Evolutionary conservation across 2,329 filamentous ascomycete genomes (phyloP), one percentile per base, ranked within the genome.

Genomic region (Penicillium sp.): DNA sequence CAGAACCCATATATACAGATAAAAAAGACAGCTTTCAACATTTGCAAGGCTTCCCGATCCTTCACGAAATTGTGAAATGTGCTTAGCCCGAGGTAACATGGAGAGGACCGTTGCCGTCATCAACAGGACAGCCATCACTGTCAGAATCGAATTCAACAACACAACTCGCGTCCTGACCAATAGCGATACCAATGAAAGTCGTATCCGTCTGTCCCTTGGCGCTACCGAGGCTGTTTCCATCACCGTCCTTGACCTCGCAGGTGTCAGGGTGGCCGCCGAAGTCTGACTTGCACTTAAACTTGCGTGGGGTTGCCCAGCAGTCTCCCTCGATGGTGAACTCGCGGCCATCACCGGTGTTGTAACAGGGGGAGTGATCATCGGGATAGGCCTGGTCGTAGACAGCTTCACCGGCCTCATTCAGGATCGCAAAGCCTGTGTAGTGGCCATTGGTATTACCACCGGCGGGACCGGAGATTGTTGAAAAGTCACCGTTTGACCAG

Each of bases 311-410:
- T 17, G 37, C 46, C 60, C 60, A 62, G 47, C 58, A 62, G 27
- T 61, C 60, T 9, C 58, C 58, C 50, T 62, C 58, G 6, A 67
- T 61, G 13, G 58, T 62, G 25, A 61, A 62, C 17, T 55, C 54
- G 27, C 58, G 60, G 50, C 58, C 58, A 8, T 52, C 56, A 8
- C 41, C 56, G 9, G 53, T 61, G 31, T 60, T 62, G 37, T 62
- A 62, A 42, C 60, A 62, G 15, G 58, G 60, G 1, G 56, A 37
- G 35, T 61, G 60, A 25, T 59, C 29, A 2, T 54, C 60, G 8
- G 60, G 60, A 43, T 47, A 58, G 41, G 46, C 49, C 4, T 62
- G 25, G 46, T 61, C 47, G 23, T 62, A 62, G 19, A 62, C 57
- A 6, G 60, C 60, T 13, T 62, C 58, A 13, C 58, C 56, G 2